phyloP scores from a whole-genome alignment of 768 basidiomycete species.

The Pulveroboletus sp. region DNA sequence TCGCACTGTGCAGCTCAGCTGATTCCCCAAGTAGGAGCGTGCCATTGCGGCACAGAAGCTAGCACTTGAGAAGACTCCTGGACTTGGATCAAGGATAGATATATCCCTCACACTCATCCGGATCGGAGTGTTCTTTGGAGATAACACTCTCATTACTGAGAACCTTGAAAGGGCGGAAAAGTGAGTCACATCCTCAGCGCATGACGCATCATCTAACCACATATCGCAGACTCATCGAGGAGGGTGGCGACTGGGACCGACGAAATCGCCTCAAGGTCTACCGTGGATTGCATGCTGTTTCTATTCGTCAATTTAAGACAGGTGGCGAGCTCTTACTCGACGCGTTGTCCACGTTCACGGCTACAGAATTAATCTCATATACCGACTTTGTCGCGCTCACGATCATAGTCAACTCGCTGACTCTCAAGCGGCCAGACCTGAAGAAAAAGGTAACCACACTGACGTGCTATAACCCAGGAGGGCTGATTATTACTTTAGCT shows the following conservation, averaged over 20 bases:
- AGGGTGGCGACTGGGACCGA: conserved; percentile 98
- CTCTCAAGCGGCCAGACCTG: conserved; percentile 75
- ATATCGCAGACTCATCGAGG: conserved; percentile 69
- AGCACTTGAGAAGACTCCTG: conserved; percentile 75
- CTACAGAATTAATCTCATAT: conserved; percentile 81
- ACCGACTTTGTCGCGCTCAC: conserved; percentile 87
- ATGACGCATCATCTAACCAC: background rate
- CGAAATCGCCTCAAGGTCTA: too few species aligned
- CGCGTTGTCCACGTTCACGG: conserved; percentile 91
- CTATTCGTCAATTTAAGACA: conserved; percentile 86
- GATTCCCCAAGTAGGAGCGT: conserved; percentile 51
- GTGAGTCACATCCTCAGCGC: conserved; percentile 40
- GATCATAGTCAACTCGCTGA: conserved; percentile 73
- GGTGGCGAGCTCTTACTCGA: conserved; percentile 86
- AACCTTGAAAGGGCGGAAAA: conserved; percentile 78
- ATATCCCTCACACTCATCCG: too few species aligned
- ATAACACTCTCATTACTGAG: conserved; percentile 46
- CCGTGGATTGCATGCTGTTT: conserved; percentile 79
- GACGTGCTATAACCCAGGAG: background rate
- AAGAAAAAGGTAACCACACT: conserved; percentile 71
- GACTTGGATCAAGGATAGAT: too few species aligned
- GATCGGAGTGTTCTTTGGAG: too few species aligned
- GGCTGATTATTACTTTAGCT: conserved; percentile 44
- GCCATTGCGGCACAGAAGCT: conserved; percentile 47
- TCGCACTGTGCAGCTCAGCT: background rate